Base-by-base conservation (phyloP, 225 moss, liverwort and hornwort genomes). In the Antitrichia curtipendula region DNA sequence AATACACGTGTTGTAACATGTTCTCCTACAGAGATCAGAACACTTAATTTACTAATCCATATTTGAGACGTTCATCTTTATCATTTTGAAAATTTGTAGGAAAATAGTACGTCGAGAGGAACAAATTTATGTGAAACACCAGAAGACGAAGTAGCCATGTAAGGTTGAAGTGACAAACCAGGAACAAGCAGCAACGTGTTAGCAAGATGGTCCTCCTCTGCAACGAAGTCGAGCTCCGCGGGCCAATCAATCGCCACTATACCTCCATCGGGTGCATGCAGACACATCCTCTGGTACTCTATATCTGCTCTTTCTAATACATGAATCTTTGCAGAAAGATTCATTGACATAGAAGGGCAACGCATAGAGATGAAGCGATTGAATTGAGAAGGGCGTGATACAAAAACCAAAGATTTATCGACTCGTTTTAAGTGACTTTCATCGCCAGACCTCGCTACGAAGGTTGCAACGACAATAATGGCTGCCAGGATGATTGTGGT, bases 211-310 rank as follows among this genome's bases (percentile, higher is more conserved):
- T 92, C 88, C 84, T 88, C 90, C 80, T 88, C 91, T 81, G 91
- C 84, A 63, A 71, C 38, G 73, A 96, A 90, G 36, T 95, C 95
- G 58, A 99, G 93, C 82, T 95, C 93, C 54, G 88, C 88, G 40
- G 98, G 98, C 98, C 97, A 99, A 92, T 99, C 98, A 80, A 99
- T 88, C 34, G 97, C 91, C 79, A 97, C 91, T 78, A 93, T 88
- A 80, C 98, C 97, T 87, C 97, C 97, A 87, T 99, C 97, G 34
- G 88, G 80, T 47, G 93, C 91, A 53, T 91, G 90, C 62, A 97
- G 75, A 88, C 97, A 99, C 64, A 78, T 86, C 84, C 98, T 92
- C 89, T 94, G 95, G 53, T 91, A 97, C 81, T 93, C 88, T 75
- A 89, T 53, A 78, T 91, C 66, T 81, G 63, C 41, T 88, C 79